These are phyloP conservation scores for Botryococcus braunii DNA, from an alignment of 163 green algal species.

Conservation along the genomic window DNA sequence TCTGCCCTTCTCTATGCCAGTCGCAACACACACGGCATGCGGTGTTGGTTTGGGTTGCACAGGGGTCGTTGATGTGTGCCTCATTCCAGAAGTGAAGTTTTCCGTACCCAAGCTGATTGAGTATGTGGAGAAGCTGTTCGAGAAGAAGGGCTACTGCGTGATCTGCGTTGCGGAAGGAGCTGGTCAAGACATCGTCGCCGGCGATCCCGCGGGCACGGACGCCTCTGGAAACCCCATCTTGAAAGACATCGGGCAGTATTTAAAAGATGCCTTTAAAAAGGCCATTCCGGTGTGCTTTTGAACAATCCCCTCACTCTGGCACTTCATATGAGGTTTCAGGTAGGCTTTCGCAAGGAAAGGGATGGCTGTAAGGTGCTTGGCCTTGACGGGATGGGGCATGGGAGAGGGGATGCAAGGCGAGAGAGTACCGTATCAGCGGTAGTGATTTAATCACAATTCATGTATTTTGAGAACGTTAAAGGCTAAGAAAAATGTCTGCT, in stretches of 20 bases:
- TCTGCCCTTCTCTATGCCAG: too few species aligned
- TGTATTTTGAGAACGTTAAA: too few species aligned
- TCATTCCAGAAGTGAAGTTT: conserved; percentile 91
- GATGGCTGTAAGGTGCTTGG: too few species aligned
- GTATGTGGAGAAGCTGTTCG: conserved; percentile 43
- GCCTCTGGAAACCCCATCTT: conserved; percentile 74
- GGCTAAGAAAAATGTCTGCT: too few species aligned
- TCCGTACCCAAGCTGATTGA: conserved; percentile 33
- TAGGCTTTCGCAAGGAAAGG: too few species aligned
- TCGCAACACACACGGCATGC: too few species aligned
- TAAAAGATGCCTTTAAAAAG: conserved; percentile 58
- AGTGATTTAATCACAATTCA: too few species aligned
- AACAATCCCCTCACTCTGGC: too few species aligned
- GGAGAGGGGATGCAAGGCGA: too few species aligned
- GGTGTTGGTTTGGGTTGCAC: conserved; percentile 5
- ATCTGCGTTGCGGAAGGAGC: conserved; percentile 24
- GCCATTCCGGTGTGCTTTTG: conserved; percentile 38
- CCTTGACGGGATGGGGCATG: too few species aligned
- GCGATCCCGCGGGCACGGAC: conserved; percentile 25
- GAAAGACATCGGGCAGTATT: conserved; percentile 69
- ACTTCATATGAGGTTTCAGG: too few species aligned
- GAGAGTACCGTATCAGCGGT: too few species aligned
- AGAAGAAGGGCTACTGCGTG: conserved; percentile 43
- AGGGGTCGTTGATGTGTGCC: conserved; percentile 89
- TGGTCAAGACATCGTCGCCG: conserved; percentile 17